Evolutionary conservation across 768 basidiomycete genomes (phyloP).

Genomic region (Tephrocybe rancida): DNA sequence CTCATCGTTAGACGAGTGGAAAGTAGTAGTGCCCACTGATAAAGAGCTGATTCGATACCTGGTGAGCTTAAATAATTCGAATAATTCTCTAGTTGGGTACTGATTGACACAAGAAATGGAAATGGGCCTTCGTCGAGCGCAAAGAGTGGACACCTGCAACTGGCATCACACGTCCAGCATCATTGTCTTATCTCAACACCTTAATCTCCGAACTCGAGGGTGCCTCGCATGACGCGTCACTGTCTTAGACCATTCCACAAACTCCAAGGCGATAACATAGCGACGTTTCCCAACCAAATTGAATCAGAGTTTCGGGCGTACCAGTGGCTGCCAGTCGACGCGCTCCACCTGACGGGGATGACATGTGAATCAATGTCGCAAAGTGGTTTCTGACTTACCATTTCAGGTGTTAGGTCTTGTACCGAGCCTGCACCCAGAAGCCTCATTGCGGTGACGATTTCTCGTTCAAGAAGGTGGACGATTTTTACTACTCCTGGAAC

Average conservation of each 20-base stretch:
- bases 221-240: neutral
- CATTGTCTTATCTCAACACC: constrained; percentile 37
- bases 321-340: constrained; percentile 64
- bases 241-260: neutral
- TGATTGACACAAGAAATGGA: constrained; percentile 56
- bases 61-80: constrained; percentile 38
- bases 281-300: neutral
- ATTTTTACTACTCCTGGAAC: constrained; percentile 68
- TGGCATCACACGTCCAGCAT: constrained; percentile 41
- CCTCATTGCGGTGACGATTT: constrained; percentile 78
- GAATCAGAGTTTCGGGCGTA: constrained; percentile 33
- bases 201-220: constrained; percentile 39
- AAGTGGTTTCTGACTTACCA: constrained; percentile 45
- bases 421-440: constrained; percentile 71
- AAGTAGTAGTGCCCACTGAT: constrained; percentile 60
- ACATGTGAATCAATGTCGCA: neutral
- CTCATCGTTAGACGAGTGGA: constrained; percentile 55
- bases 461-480: constrained; percentile 69
- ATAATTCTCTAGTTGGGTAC: neutral
- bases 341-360: constrained; percentile 53
- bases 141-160: constrained; percentile 50
- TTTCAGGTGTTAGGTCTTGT: constrained; percentile 68
- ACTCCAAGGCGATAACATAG: too few species aligned
- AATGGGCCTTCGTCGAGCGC: constrained; percentile 63
- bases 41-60: constrained; percentile 72